Evolutionary conservation across 1,139 yeast species (phyloP), one percentile per base, ranked within the genome.

Genomic region (Arxiozyma heterogenica): DNA sequence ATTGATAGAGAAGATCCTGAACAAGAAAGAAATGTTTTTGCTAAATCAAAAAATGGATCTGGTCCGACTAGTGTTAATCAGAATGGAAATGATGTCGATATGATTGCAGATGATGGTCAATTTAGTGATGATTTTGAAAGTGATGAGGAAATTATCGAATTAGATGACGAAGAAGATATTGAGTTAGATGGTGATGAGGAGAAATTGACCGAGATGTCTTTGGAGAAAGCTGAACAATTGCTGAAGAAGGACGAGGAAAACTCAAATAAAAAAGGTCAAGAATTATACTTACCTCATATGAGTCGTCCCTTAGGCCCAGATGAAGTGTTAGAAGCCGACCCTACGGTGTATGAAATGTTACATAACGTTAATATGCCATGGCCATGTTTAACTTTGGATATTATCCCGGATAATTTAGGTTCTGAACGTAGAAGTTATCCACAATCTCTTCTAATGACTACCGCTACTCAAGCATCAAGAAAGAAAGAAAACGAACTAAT

Each of bases 271-370:
- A 23, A 43, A 2, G 62, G 65, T 41, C 64, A 67, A 52, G 66
- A 65, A 55, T 71, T 91, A 51, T 91, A 87, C 71, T 75, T 91
- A 61, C 98, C 98, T 27, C 95, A 90, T 68, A 79, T 82, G 71
- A 85, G 94, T 38, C 83, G 82, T 63, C 96, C 96, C 6, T 76
- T 93, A 60, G 98, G 96, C 0, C 95, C 96, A 1, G 95, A 90
- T 73, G 98, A 93, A 73, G 95, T 86, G 11, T 77, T 93, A 68
- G 98, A 93, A 72, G 96, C 98, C 1, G 98, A 93, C 72, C 96
- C 96, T 54, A 77, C 93, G 18, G 96, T 93, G 4, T 93, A 94
- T 69, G 96, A 93, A 65, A 91, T 93, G 98, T 76, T 93, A 56
- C 99, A 93, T 72, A 88, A 88, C 65, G 88, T 93, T 58, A 88